Base-by-base conservation (phyloP, 2,329 filamentous ascomycete species). In the Tympanopsis confertula region DNA sequence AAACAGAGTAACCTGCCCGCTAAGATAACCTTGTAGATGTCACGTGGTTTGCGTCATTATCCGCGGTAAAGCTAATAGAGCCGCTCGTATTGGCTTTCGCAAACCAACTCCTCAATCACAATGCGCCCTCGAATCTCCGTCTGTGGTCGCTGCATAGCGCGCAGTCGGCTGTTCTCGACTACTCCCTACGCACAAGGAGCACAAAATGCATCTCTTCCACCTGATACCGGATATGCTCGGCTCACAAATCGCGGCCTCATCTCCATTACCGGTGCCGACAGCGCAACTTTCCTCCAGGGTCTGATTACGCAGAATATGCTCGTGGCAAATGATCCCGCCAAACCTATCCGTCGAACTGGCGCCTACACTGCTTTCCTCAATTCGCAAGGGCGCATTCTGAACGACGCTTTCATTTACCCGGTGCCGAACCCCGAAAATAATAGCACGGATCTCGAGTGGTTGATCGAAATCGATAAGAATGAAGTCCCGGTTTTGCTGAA, bases 331-430 rank as follows among this genome's bases (percentile, higher is more conserved):
- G 30, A 55, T 15, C 56, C 53, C 7, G 52, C 45, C 36, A 53
- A 44, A 37, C 44, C 41, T 35, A 46, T 50, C 35, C 54, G 50
- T 38, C 52, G 40, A 3, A 57, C 56, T 1, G 65, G 63, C 10
- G 64, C 65, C 39, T 81, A 76, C 50, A 62, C 73, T 1, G 74
- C 73, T 0, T 80, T 81, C 44, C 62, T 81, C 14, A 78, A 75
- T 39, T 74, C 75, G 3, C 59, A 64, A 37, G 76, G 76, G 15
- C 66, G 74, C 42, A 66, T 80, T 7, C 52, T 80, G 20, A 66
- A 74, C 54, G 76, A 81, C 54, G 71, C 71, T 5, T 79, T 81
- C 50, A 59, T 81, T 26, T 79, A 78, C 56, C 68, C 69, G 3
- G 7, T 33, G 42, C 56, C 44, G 19, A 50, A 33, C 45, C 38